These are phyloP conservation scores for Quercus agrifolia DNA, from an alignment of 306 rosid genomes.

Conservation along the genomic window DNA sequence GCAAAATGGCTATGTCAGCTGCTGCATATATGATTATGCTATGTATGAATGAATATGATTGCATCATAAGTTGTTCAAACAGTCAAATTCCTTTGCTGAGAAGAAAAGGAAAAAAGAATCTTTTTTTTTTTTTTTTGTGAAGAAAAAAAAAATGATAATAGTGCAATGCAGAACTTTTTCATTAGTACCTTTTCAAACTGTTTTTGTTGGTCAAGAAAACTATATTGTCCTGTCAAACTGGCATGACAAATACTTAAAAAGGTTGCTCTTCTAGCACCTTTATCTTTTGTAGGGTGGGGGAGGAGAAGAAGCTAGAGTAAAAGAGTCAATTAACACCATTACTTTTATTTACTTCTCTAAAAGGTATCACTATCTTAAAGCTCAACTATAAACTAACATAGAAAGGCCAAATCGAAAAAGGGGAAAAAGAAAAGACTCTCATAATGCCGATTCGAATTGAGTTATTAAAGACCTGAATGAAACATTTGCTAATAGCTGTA, in stretches of 20 bases:
- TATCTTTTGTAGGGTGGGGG: not conserved
- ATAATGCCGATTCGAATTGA: not conserved
- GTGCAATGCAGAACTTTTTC: not conserved
- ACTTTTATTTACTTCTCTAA: not conserved
- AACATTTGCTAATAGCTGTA: not conserved
- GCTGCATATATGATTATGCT: not conserved
- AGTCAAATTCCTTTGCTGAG: not conserved
- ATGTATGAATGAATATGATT: not conserved
- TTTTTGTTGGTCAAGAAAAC: not conserved
- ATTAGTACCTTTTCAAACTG: not conserved
- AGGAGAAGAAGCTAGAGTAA: not conserved
- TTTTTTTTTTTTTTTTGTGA: not conserved
- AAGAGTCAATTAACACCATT: not conserved
- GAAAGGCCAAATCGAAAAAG: not conserved
- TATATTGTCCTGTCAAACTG: not conserved
- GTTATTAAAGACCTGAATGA: not conserved
- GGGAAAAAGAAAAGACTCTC: not conserved
- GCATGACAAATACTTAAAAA: not conserved
- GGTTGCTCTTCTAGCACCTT: not conserved
- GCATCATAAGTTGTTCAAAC: not conserved
- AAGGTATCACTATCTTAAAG: not conserved
- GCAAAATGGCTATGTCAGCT: not conserved
- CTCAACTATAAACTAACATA: not conserved
- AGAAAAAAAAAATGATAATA: not conserved
- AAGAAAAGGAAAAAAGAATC: not conserved